Percentiles rank a stretch among this genome's conserved stretches.
Evolutionary conservation across 2,329 filamentous ascomycete genomes (phyloP).

Genomic region (Celoporthe dispersa): DNA sequence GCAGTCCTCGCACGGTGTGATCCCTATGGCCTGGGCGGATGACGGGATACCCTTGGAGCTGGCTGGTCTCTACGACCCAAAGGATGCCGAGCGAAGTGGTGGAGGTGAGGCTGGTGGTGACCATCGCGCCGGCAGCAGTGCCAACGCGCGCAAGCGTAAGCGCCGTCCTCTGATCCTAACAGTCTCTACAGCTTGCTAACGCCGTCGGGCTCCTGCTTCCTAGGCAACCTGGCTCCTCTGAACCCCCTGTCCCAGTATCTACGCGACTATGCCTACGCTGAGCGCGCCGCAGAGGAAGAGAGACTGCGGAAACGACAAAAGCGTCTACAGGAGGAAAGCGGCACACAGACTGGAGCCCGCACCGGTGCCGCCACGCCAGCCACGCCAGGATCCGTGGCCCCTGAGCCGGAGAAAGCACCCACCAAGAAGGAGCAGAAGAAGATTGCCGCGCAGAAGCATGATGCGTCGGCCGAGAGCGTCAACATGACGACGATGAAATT

Average conservation of each 20-base stretch:
- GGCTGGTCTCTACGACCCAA: constrained; percentile 36
- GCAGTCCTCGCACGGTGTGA: constrained; percentile 76
- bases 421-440: constrained; percentile 87
- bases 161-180: constrained; percentile 16
- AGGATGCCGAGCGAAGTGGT: constrained; percentile 30
- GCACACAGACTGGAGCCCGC: constrained; percentile 55
- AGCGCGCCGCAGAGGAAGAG: constrained; percentile 74
- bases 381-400: constrained; percentile 65
- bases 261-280: constrained; percentile 65
- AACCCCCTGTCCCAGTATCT: constrained; percentile 56
- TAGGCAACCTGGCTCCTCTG: constrained; percentile 49
- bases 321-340: constrained; percentile 58
- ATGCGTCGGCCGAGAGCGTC: constrained; percentile 79
- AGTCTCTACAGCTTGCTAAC: constrained; percentile 20
- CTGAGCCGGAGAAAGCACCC: constrained; percentile 69
- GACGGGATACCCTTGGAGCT: constrained; percentile 63
- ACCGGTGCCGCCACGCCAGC: constrained; percentile 61
- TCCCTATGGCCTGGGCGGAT: constrained; percentile 77
- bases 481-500: constrained; percentile 79
- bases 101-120: constrained; percentile 47
- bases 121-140: constrained; percentile 57
- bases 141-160: constrained; percentile 66
- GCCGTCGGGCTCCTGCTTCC: constrained; percentile 25
- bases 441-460: constrained; percentile 74
- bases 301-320: constrained; percentile 70